Conservation (phyloP, 2,329 filamentous ascomycete genomes). For the Talaromyces sp. region DNA sequence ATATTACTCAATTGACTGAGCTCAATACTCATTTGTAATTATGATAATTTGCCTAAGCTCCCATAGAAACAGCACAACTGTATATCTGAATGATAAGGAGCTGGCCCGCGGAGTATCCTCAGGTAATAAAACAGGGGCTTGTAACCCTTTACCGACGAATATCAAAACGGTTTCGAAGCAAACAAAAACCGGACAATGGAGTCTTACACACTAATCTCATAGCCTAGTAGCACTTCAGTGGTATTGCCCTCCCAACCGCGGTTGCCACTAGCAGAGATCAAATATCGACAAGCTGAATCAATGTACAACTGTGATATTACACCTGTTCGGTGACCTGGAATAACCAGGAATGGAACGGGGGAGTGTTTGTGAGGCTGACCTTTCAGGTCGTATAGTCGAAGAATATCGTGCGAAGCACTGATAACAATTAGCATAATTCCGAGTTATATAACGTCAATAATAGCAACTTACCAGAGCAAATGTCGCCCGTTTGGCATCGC, state of each 20-base stretch:
- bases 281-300: constrained; percentile 82
- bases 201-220: constrained; percentile 67
- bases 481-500: constrained; percentile 92
- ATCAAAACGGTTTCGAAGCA: constrained; percentile 23
- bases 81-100: background rate
- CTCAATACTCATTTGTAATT: background rate
- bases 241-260: constrained; percentile 88
- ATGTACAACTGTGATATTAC: constrained; percentile 83
- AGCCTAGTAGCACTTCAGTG: constrained; percentile 89
- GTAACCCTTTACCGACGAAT: constrained; percentile 1
- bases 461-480: constrained; percentile 67
- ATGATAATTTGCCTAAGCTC: background rate
- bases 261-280: constrained; percentile 89
- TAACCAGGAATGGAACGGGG: constrained; percentile 89
- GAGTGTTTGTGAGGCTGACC: constrained; percentile 67
- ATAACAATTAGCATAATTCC: background rate
- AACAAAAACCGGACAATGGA: background rate
- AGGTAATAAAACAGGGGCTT: constrained; percentile 1
- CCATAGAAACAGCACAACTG: background rate
- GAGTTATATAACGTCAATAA: constrained; percentile 3
- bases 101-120: constrained; percentile 8
- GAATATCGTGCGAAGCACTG: constrained; percentile 87
- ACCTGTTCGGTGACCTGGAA: constrained; percentile 84
- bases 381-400: constrained; percentile 84
- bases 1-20: background rate